Evolutionary conservation across 148 eudicot species (phyloP).

Genomic region (Fallopia convolvulus): DNA sequence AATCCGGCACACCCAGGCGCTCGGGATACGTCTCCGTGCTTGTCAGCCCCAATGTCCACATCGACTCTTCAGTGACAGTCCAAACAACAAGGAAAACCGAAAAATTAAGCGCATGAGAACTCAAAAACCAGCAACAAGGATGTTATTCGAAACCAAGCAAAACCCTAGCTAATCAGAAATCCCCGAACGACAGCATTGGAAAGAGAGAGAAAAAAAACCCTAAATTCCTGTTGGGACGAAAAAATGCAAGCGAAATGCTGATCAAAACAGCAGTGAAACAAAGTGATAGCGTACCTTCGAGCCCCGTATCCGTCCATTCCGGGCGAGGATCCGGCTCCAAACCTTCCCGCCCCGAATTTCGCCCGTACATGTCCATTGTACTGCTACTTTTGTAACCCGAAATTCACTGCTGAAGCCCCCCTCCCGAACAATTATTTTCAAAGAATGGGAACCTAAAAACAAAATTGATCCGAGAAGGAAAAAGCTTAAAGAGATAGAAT

Average conservation of each 20-base stretch:
- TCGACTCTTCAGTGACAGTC: slow-evolving; percentile 16
- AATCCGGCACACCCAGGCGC: slow-evolving; percentile 13
- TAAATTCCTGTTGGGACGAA: neutral
- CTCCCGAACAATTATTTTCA: neutral
- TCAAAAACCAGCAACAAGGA: neutral
- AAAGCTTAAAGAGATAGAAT: neutral
- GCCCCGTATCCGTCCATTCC: slow-evolving; percentile 32
- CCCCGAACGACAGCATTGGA: neutral
- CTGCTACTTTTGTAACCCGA: slow-evolving; percentile 4
- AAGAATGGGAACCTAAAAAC: neutral
- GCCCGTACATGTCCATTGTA: slow-evolving; percentile 31
- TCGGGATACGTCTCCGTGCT: slow-evolving; percentile 14
- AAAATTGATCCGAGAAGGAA: neutral
- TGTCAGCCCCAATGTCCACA: slow-evolving; percentile 15
- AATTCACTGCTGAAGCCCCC: neutral
- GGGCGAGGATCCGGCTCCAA: slow-evolving; percentile 24
- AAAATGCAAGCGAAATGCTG: slow-evolving; percentile 1
- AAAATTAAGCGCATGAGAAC: neutral
- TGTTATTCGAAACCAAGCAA: neutral
- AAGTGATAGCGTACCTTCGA: slow-evolving; percentile 23
- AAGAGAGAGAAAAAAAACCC: neutral
- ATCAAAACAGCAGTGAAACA: neutral
- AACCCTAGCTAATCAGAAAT: neutral
- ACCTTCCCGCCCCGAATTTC: slow-evolving; percentile 18
- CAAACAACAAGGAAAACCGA: neutral